Evolutionary conservation across 352 stramenopile species (phyloP).

Genomic region (Vaucheria bursata): DNA sequence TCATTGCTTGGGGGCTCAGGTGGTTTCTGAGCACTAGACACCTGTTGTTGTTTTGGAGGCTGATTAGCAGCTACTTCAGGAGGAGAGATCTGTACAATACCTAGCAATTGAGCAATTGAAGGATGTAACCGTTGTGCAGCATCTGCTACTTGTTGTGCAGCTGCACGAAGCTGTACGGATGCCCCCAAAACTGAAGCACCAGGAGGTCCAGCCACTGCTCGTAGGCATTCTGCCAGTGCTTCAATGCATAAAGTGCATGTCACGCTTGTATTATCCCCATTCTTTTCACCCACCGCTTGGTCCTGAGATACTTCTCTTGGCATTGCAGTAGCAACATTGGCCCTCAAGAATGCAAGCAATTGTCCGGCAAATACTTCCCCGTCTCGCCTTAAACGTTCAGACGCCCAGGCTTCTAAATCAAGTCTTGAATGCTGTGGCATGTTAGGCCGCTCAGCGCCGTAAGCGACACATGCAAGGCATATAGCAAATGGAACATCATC

Average conservation of each 20-base stretch:
- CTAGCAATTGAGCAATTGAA: conserved; percentile 14
- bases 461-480: conserved; percentile 21
- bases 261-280: conserved; percentile 13
- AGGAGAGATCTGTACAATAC: not conserved
- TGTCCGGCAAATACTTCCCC: conserved; percentile 22
- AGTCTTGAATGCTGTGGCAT: conserved; percentile 5
- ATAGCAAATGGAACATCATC: conserved; percentile 29
- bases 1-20: conserved; percentile 61
- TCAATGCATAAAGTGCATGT: conserved; percentile 33
- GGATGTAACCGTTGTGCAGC: conserved; percentile 32
- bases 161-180: conserved; percentile 7
- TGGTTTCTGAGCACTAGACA: no score
- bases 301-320: conserved; percentile 24
- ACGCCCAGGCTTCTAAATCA: conserved; percentile 27
- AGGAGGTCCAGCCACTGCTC: conserved; percentile 16
- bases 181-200: conserved; percentile 12
- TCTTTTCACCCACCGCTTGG: conserved; percentile 7
- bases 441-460: conserved; percentile 14
- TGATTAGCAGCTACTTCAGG: not conserved
- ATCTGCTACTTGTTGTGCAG: conserved; percentile 30
- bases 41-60: not conserved
- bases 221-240: conserved; percentile 24
- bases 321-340: conserved; percentile 18
- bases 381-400: conserved; percentile 29
- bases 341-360: conserved; percentile 27